Percentiles rank a stretch among this genome's conserved stretches.
Evolutionary conservation across 345 rosid genomes (phyloP).

Genomic region (Pistacia atlantica): DNA sequence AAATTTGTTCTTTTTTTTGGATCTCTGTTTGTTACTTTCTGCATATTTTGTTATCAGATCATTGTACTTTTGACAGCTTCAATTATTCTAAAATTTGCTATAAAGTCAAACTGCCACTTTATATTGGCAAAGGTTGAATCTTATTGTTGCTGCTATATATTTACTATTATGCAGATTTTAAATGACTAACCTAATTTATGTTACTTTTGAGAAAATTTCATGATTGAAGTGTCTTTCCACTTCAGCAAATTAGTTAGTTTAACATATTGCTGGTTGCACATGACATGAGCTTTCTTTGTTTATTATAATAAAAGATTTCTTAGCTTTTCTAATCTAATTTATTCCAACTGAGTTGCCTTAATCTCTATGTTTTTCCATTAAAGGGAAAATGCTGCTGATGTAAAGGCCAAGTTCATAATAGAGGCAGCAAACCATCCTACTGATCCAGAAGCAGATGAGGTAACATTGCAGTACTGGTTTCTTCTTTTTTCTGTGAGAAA

Average conservation of each 20-base stretch:
- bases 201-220: not conserved
- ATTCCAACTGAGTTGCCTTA: not conserved
- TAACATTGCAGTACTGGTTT: constrained; percentile 21
- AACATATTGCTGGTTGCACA: not conserved
- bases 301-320: not conserved
- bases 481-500: not conserved
- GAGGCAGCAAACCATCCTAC: constrained; percentile 99
- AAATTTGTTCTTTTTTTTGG: not conserved
- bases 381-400: constrained; percentile 92
- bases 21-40: not conserved
- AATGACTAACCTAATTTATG: not conserved
- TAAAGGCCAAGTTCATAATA: constrained; percentile 89
- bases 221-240: not conserved
- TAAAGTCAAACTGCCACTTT: not conserved
- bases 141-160: too few species aligned
- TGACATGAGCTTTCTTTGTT: not conserved
- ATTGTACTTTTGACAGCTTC: not conserved
- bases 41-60: not conserved
- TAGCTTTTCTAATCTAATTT: not conserved
- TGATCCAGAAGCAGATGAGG: constrained; percentile 99
- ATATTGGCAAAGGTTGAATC: not conserved
- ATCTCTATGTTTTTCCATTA: not conserved
- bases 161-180: not conserved
- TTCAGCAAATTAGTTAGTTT: not conserved
- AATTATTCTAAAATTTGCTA: not conserved